phyloP scores from a whole-genome alignment of 257 asterid species.

The Lycium barbarum region DNA sequence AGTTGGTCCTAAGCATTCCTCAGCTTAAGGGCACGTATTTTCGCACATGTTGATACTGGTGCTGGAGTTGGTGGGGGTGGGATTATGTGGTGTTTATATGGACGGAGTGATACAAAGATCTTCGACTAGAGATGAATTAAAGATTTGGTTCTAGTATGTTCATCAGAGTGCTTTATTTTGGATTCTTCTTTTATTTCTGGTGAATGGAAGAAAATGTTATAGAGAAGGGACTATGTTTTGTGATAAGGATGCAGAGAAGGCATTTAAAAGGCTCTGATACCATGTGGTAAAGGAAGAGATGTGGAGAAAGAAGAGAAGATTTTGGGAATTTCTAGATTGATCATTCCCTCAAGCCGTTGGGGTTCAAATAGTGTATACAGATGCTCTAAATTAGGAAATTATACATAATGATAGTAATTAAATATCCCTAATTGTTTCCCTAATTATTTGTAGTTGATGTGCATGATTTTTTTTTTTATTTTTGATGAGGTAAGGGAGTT shows the following conservation, averaged over 20 bases:
- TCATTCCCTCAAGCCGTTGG: not conserved
- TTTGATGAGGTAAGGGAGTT: not conserved
- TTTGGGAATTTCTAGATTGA: conserved; percentile 16
- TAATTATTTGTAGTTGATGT: not conserved
- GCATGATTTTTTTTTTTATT: not conserved
- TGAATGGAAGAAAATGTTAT: not conserved
- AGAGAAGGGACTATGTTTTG: not conserved
- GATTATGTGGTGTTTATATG: conserved; percentile 17
- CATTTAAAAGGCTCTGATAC: not conserved
- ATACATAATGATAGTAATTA: not conserved
- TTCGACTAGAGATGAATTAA: not conserved
- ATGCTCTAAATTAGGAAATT: conserved; percentile 7
- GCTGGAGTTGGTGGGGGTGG: not conserved
- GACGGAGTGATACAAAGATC: not conserved
- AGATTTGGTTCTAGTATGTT: conserved; percentile 1
- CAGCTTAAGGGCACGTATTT: not conserved
- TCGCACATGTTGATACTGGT: not conserved
- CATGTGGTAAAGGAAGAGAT: not conserved
- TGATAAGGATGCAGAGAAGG: not conserved
- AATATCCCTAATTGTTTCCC: conserved; percentile 3
- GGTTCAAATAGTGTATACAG: not conserved
- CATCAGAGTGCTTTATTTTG: not conserved
- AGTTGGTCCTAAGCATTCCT: not conserved
- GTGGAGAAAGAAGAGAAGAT: conserved; percentile 13
- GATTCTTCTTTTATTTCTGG: conserved; percentile 3